These are phyloP conservation scores for Solanum lycopersicoides DNA, from an alignment of 257 asterid genomes.

Conservation along the genomic window DNA sequence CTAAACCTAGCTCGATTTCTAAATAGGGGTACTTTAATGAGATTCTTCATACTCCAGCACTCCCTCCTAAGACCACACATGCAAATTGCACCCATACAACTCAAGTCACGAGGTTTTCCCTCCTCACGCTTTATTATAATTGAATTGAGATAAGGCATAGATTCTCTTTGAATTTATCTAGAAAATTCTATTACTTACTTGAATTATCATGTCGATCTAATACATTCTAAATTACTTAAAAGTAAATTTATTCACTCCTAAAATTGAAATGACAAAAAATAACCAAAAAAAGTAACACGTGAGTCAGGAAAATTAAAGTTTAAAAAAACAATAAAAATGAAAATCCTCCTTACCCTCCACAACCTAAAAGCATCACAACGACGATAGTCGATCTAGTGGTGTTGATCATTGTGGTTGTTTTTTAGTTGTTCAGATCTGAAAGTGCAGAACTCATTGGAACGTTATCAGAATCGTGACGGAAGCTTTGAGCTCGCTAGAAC, in stretches of 20 bases:
- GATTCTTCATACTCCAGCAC: too few species aligned
- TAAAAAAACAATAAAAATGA: too few species aligned
- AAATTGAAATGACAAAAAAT: background rate
- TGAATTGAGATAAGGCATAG: too few species aligned
- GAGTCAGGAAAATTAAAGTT: too few species aligned
- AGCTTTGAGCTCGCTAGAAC: background rate
- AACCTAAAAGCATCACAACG: background rate
- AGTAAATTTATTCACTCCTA: background rate
- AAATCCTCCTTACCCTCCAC: background rate
- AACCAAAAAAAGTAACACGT: background rate
- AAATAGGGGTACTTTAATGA: too few species aligned
- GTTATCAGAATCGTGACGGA: background rate
- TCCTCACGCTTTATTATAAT: background rate
- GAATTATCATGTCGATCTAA: too few species aligned
- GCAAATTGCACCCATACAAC: background rate
- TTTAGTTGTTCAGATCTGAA: background rate
- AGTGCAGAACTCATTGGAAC: background rate
- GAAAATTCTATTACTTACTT: too few species aligned
- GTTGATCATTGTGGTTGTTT: background rate
- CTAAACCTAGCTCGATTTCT: background rate
- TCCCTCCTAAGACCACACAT: background rate
- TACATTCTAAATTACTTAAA: too few species aligned
- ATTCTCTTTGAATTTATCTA: too few species aligned
- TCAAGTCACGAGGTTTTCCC: background rate
- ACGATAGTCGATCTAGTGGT: background rate